These are phyloP conservation scores for peach (Prunus persica) DNA, from an alignment of 306 rosid genomes.

Conservation along the genomic window Prunus_persica_NCBIv2 NC_034014.1:30316001-30316500, in stretches of 20 bases:
- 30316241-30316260: slow-evolving; percentile 89
- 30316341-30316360: slow-evolving; percentile 9
- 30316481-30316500: slow-evolving; percentile 1
- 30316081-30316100: neutral
- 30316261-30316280: slow-evolving; percentile 99
- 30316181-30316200: neutral
- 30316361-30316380: slow-evolving; percentile 8
- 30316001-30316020: neutral
- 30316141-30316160: neutral
- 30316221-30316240: slow-evolving; percentile 91
- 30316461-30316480: slow-evolving; percentile 53
- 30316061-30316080: neutral
- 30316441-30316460: slow-evolving; percentile 96
- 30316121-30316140: neutral
- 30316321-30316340: slow-evolving; percentile 19
- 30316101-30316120: neutral
- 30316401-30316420: slow-evolving; percentile 84
- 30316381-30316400: slow-evolving; percentile 75
- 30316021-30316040: neutral
- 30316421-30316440: slow-evolving; percentile 79
- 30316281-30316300: slow-evolving; percentile 95
- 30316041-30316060: neutral
- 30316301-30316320: slow-evolving; percentile 99
- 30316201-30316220: slow-evolving; percentile 84
- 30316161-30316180: neutral